These are phyloP conservation scores for Penicillium sp. DNA, from an alignment of 2,329 filamentous ascomycete species.

Conservation along the genomic window DNA sequence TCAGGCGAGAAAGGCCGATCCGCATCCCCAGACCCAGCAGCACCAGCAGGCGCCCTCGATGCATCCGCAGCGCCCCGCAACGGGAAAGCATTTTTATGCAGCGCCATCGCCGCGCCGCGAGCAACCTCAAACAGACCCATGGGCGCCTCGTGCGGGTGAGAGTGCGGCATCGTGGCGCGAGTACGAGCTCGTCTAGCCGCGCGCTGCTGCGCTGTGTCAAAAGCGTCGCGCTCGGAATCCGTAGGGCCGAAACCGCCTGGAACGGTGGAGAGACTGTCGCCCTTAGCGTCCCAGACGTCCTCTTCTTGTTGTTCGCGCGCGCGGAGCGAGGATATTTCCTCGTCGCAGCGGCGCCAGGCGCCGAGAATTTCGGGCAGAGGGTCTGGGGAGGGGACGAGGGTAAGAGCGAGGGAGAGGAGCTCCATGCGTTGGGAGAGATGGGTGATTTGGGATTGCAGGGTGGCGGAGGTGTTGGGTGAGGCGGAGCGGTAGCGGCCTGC, in stretches of 20 bases:
- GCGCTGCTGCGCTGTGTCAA: constrained; percentile 48
- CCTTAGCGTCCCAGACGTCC: constrained; percentile 60
- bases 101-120: constrained; percentile 52
- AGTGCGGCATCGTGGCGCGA: constrained; percentile 30
- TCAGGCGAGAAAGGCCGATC: constrained; percentile 25
- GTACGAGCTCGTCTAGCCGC: constrained; percentile 38
- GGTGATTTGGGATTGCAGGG: constrained; percentile 52
- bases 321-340: constrained; percentile 60
- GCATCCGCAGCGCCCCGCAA: constrained; percentile 34
- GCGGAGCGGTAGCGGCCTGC: constrained; percentile 59
- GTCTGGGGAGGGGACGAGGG: constrained; percentile 60
- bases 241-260: constrained; percentile 51
- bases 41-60: not conserved
- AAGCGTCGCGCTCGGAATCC: constrained; percentile 50
- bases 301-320: constrained; percentile 60
- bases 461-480: constrained; percentile 33
- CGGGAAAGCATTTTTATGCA: constrained; percentile 54
- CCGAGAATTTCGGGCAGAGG: constrained; percentile 63
- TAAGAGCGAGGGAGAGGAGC: constrained; percentile 63
- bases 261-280: constrained; percentile 48
- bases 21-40: constrained; percentile 13
- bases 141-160: constrained; percentile 50
- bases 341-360: constrained; percentile 66
- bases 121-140: constrained; percentile 58
- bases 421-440: constrained; percentile 67